Conservation (phyloP, 257 asterid species). For the Nicotiana sylvestris region DNA sequence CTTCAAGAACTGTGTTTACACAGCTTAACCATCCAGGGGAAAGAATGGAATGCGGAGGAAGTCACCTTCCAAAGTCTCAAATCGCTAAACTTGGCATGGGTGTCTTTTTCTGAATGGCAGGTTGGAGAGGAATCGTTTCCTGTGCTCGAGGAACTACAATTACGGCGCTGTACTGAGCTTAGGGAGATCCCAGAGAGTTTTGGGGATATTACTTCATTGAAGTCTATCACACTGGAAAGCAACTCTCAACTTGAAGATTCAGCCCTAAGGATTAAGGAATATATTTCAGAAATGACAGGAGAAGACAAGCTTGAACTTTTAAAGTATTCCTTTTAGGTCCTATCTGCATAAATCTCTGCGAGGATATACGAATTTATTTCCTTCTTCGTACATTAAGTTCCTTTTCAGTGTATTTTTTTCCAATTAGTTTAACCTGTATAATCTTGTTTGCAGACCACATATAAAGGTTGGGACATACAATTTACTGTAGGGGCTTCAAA, state of each 20-base stretch:
- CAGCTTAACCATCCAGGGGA: background rate
- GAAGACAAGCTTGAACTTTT: background rate
- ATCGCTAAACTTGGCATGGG: rapidly evolving
- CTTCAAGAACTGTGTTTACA: background rate
- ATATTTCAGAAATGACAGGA: background rate
- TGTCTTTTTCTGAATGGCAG: background rate
- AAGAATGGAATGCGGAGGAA: background rate
- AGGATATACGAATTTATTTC: no score
- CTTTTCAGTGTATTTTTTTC: background rate
- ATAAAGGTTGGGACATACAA: no score
- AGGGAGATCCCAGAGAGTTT: background rate
- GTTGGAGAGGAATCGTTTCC: background rate
- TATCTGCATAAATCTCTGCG: background rate
- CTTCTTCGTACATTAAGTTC: no score
- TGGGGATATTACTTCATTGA: no score
- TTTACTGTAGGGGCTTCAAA: background rate
- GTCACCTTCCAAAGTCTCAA: background rate
- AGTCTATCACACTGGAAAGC: background rate
- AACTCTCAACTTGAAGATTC: background rate
- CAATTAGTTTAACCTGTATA: no score
- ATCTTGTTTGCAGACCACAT: background rate
- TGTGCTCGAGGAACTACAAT: background rate
- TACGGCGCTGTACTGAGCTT: background rate
- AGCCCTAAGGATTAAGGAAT: background rate
- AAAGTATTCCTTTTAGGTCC: background rate